Conservation (phyloP, 768 basidiomycete genomes). For the Serpula lacrymans region DNA sequence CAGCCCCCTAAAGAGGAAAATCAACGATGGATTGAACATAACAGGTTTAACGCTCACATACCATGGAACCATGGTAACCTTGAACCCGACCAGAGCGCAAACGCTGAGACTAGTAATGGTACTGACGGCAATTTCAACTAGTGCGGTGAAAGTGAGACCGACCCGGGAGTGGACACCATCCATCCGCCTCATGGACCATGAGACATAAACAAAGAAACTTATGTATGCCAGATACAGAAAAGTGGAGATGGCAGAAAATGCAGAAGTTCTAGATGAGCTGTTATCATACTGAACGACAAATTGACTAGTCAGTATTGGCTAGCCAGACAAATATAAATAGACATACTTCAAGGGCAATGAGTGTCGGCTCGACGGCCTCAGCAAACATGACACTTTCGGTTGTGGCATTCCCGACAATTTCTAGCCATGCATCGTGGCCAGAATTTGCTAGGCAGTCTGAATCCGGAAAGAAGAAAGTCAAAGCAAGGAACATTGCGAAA, state of each 20-base stretch:
- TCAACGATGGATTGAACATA: constrained; percentile 6
- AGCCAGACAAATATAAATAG: constrained; percentile 14
- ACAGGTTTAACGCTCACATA: constrained; percentile 32
- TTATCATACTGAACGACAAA: constrained; percentile 46
- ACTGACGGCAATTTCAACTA: constrained; percentile 88
- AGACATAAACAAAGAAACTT: constrained; percentile 72
- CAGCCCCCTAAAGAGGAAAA: constrained; percentile 55
- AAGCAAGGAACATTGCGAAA: constrained; percentile 65
- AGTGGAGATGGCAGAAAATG: constrained; percentile 60
- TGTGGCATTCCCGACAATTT: constrained; percentile 45
- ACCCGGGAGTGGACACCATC: constrained; percentile 85
- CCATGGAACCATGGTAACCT: constrained; percentile 89
- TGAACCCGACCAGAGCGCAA: constrained; percentile 85
- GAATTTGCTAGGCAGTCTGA: constrained; percentile 60
- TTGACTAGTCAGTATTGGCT: constrained; percentile 10
- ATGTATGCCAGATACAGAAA: constrained; percentile 77
- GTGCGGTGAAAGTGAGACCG: constrained; percentile 89
- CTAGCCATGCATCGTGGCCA: constrained; percentile 64
- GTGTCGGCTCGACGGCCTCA: constrained; percentile 39
- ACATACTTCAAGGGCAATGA: constrained; percentile 44
- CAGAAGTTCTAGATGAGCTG: constrained; percentile 40
- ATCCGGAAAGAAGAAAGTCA: constrained; percentile 83
- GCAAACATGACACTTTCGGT: constrained; percentile 31
- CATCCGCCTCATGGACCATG: constrained; percentile 72
- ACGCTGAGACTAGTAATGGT: constrained; percentile 93